These are phyloP conservation scores for Mentha longifolia DNA, from an alignment of 257 asterid genomes.

Conservation along the genomic window DNA sequence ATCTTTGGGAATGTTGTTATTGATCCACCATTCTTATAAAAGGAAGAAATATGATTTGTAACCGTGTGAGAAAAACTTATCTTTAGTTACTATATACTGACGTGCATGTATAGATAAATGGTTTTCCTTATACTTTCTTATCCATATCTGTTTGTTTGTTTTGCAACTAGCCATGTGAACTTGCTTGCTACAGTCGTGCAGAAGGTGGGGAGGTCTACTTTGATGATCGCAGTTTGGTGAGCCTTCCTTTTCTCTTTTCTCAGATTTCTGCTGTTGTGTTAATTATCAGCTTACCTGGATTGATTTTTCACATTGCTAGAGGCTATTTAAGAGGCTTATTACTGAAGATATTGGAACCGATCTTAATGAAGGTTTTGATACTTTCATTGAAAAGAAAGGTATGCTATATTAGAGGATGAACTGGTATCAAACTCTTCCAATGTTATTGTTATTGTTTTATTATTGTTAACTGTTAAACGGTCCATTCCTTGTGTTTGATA, in stretches of 20 bases:
- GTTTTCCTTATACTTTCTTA: conserved; percentile 34
- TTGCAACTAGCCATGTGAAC: conserved; percentile 87
- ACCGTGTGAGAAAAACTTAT: not conserved
- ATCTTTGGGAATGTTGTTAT: conserved; percentile 4
- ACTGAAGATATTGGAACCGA: conserved; percentile 89
- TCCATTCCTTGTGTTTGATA: conserved; percentile 38
- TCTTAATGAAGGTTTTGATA: conserved; percentile 89
- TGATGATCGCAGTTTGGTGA: conserved; percentile 96
- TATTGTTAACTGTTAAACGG: conserved; percentile 31
- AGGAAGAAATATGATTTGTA: not conserved
- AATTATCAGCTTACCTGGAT: conserved; percentile 27
- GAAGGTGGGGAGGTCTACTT: conserved; percentile 95
- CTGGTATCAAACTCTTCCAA: conserved; percentile 14
- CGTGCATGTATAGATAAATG: not conserved
- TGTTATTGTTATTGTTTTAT: conserved; percentile 28
- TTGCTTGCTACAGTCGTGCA: conserved; percentile 91
- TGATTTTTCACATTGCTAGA: conserved; percentile 52
- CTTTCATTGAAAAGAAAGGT: conserved; percentile 84
- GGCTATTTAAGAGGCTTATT: conserved; percentile 90
- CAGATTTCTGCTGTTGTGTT: conserved; percentile 4
- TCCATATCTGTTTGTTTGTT: conserved; percentile 35
- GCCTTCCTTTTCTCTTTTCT: conserved; percentile 39
- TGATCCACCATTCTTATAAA: not conserved
- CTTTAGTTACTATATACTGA: not conserved
- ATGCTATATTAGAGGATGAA: conserved; percentile 31